phyloP scores from a whole-genome alignment of 306 rosid species.

The Potentilla sterilis region DNA sequence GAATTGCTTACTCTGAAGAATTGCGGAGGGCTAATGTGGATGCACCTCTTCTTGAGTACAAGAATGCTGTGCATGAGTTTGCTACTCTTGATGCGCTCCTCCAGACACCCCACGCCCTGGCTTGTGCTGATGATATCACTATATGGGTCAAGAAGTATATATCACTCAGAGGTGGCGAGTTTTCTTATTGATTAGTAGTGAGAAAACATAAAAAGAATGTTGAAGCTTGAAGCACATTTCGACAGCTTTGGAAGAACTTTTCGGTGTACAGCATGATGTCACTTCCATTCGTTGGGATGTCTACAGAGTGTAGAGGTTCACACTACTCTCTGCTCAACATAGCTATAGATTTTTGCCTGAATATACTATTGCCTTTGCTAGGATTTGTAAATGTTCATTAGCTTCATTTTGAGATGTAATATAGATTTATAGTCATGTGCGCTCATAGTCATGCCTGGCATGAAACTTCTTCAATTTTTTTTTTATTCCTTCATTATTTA shows the following conservation, averaged over 20 bases:
- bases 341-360: not conserved
- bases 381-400: not conserved
- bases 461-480: not conserved
- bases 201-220: not conserved
- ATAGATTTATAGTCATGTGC: not conserved
- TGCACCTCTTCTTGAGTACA: constrained; percentile 30
- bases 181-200: constrained; percentile 24
- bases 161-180: constrained; percentile 35
- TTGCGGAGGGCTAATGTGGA: constrained; percentile 29
- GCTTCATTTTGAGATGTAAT: not conserved
- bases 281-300: not conserved
- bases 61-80: constrained; percentile 36
- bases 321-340: not conserved
- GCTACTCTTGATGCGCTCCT: constrained; percentile 39
- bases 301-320: not conserved
- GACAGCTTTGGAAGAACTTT: not conserved
- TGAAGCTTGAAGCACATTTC: constrained; percentile 3
- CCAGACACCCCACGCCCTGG: constrained; percentile 28
- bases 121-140: constrained; percentile 35
- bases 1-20: constrained; percentile 58
- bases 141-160: constrained; percentile 38
- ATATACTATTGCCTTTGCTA: not conserved
- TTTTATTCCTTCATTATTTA: not conserved
- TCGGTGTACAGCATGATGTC: constrained; percentile 4
- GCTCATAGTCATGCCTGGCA: not conserved